Conservation (phyloP, 495 filamentous ascomycete species). For the Penicillium antarcticum region DNA sequence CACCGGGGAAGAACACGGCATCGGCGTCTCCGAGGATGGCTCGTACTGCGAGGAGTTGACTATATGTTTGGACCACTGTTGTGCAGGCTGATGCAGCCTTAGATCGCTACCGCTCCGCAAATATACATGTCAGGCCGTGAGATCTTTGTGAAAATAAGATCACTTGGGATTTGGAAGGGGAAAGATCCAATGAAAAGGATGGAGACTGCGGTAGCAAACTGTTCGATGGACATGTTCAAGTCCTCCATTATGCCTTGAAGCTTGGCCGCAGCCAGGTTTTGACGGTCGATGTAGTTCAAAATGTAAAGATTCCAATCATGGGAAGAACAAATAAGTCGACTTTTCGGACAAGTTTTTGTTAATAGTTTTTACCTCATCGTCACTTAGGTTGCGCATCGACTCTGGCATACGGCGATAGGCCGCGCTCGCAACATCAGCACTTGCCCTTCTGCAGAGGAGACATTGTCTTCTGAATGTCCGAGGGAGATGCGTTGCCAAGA, state of each 20-base stretch:
- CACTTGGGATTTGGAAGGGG: conserved; percentile 57
- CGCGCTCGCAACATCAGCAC: conserved; percentile 22
- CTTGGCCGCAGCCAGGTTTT: conserved; percentile 26
- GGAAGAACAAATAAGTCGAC: conserved; percentile 36
- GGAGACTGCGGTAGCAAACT: conserved; percentile 29
- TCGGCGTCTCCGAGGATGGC: conserved; percentile 39
- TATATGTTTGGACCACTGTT: conserved; percentile 22
- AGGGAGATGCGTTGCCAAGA: neutral
- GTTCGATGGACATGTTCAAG: conserved; percentile 23
- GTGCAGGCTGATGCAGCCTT: conserved; percentile 48
- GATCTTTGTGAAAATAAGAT: conserved; percentile 52
- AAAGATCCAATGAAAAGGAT: conserved; percentile 46
- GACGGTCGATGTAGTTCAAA: conserved; percentile 39
- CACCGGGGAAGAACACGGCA: conserved; percentile 50
- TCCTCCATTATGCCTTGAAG: conserved; percentile 29
- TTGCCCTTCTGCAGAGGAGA: conserved; percentile 32
- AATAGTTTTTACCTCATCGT: conserved; percentile 25
- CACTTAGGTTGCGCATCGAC: conserved; percentile 21
- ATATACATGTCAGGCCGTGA: conserved; percentile 31
- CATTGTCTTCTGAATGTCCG: conserved; percentile 23
- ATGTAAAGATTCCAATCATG: conserved; percentile 37
- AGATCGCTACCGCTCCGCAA: conserved; percentile 41
- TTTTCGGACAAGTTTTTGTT: conserved; percentile 39
- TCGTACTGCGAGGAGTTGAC: conserved; percentile 33
- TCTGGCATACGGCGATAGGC: conserved; percentile 27